Percentiles rank a stretch among this genome's conserved stretches.
Evolutionary conservation across 2,329 filamentous ascomycete species (phyloP).

Genomic region (Fusarium sp.): DNA sequence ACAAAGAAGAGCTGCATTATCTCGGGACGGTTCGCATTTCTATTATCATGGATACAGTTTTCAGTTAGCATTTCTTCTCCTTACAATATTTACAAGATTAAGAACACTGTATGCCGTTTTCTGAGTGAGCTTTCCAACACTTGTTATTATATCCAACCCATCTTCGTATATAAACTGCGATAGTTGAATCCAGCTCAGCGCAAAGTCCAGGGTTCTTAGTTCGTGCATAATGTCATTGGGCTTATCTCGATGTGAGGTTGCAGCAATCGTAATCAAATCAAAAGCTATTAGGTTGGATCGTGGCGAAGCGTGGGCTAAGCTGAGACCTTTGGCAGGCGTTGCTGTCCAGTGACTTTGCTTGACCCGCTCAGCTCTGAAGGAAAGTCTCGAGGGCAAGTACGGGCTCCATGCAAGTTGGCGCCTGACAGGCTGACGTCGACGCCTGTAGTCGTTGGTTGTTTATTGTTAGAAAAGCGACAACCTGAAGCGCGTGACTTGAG

Average conservation of each 20-base stretch:
- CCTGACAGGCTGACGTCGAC: constrained; percentile 29
- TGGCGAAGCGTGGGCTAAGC: constrained; percentile 16
- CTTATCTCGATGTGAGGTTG: background rate
- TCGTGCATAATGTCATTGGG: background rate
- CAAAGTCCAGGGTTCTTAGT: background rate
- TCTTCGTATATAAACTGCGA: background rate
- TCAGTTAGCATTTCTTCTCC: background rate
- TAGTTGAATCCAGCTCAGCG: background rate
- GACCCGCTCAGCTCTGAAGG: constrained; percentile 24
- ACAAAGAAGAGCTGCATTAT: constrained; percentile 23
- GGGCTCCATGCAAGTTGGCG: constrained; percentile 13
- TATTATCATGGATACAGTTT: constrained; percentile 20
- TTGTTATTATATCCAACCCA: background rate
- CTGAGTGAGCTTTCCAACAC: background rate
- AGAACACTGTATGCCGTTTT: background rate
- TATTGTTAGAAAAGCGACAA: background rate
- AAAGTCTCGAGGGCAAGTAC: constrained; percentile 22
- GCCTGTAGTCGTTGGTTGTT: constrained; percentile 3
- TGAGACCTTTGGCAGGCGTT: constrained; percentile 38
- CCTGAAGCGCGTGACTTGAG: constrained; percentile 32
- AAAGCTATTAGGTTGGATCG: constrained; percentile 6
- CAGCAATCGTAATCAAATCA: background rate
- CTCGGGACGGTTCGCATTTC: constrained; percentile 2
- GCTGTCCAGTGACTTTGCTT: constrained; percentile 41
- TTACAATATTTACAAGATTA: background rate